A percentile compares a stretch with the other conserved stretches of the same genome.
Conservation (phyloP, 2,329 filamentous ascomycete species). For the Penicillium nordicum region DNA sequence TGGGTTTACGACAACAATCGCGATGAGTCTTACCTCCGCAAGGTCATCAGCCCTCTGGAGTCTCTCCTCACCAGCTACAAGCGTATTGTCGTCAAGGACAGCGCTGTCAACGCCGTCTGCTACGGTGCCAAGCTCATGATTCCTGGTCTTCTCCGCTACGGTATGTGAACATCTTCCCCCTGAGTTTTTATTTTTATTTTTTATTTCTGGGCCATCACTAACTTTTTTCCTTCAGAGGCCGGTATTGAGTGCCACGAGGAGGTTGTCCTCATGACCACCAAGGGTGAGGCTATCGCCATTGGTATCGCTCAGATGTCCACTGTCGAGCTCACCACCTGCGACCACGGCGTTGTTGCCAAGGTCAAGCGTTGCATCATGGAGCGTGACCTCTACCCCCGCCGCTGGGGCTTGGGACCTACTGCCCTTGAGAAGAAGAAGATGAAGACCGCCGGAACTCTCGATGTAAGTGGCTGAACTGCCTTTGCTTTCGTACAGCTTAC, state of each 20-base stretch:
- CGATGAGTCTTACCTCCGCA: constrained; percentile 88
- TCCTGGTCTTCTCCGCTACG: constrained; percentile 88
- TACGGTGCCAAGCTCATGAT: constrained; percentile 99
- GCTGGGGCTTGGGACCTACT: constrained; percentile 93
- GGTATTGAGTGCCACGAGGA: constrained; percentile 94
- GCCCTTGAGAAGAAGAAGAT: constrained; percentile 99
- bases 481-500: background rate
- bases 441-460: constrained; percentile 95
- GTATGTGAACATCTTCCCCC: constrained; percentile 47
- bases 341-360: constrained; percentile 96
- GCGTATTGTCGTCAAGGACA: constrained; percentile 96
- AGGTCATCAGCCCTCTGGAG: constrained; percentile 89
- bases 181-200: background rate
- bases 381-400: constrained; percentile 90
- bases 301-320: constrained; percentile 98
- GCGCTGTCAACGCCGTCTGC: constrained; percentile 92
- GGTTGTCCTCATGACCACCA: constrained; percentile 96
- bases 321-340: constrained; percentile 92
- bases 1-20: constrained; percentile 94
- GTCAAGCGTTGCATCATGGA: constrained; percentile 99
- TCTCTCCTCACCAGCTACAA: constrained; percentile 90
- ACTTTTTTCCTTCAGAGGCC: constrained; percentile 57
- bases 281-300: constrained; percentile 96
- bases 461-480: constrained; percentile 41
- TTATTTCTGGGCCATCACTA: background rate